Base-by-base conservation (phyloP, 768 basidiomycete species). In the Suillus placidus region DNA sequence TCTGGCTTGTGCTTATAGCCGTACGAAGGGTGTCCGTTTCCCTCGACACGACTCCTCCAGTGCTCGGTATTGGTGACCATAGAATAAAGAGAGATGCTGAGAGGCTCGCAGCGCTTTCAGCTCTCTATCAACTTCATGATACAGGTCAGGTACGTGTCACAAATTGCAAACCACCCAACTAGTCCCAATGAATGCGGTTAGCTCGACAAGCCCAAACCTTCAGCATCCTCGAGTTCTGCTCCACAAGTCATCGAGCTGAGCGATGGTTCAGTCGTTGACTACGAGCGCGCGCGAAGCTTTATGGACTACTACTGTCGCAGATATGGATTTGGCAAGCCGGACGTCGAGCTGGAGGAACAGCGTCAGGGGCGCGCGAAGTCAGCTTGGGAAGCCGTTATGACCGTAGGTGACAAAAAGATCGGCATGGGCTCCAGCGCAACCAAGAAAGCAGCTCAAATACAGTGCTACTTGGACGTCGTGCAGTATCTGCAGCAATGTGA, bases 241-340 rank as follows among this genome's bases (percentile, higher is more conserved):
- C 63, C 68, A 8, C 62, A 66, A 2, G 73, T 76, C 18, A 79
- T 79, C 38, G 73, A 70, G 8, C 72, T 95, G 13, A 85, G 88
- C 3, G 90, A 94, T 71, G 87, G 88, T 32, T 82, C 86, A 13
- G 71, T 78, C 26, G 84, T 95, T 67, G 80, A 79, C 8, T 89
- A 89, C 60, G 92, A 93, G 61, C 84, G 84, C 61, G 94, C 94
- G 4, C 87, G 90, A 58, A 87, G 85, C 66, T 98, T 98, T 81
- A 95, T 97, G 90, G 95, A 96, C 68, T 98, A 92, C 75, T 98
- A 98, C 71, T 97, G 95, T 73, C 85, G 88, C 54, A 83, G 87
- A 42, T 97, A 88, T 74, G 80, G 80, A 32, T 95, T 95, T 71
- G 81, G 83, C 12, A 86, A 85, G 67, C 93, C 94, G 3, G 90